Percentiles rank a stretch among this genome's conserved stretches.
These are phyloP conservation scores for Stylosanthes scabra DNA, from an alignment of 331 rosid species.

Conservation along the genomic window DNA sequence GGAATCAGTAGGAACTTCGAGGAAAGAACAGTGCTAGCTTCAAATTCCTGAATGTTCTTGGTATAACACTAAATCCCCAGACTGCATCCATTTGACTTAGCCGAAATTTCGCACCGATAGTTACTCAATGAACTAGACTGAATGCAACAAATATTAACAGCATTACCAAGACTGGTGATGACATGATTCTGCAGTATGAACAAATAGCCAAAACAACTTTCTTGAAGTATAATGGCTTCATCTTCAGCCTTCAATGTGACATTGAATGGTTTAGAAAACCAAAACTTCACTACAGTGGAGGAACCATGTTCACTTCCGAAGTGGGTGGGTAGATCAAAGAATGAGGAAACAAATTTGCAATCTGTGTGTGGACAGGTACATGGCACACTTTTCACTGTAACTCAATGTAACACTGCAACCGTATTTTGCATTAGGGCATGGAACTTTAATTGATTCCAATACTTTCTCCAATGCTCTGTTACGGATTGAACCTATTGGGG, in stretches of 20 bases:
- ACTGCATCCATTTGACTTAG: constrained; percentile 31
- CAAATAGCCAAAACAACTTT: no score
- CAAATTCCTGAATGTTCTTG: constrained; percentile 25
- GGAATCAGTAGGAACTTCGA: constrained; percentile 54
- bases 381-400: constrained; percentile 46
- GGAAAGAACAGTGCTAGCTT: constrained; percentile 5
- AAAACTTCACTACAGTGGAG: constrained; percentile 28
- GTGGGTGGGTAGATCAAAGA: constrained; percentile 45
- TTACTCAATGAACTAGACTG: constrained; percentile 36
- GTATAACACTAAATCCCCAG: constrained; percentile 43
- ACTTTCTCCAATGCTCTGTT: constrained; percentile 67
- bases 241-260: constrained; percentile 19
- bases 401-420: constrained; percentile 56
- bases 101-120: constrained; percentile 45
- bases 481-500: constrained; percentile 54
- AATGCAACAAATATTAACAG: constrained; percentile 46
- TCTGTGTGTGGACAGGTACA: constrained; percentile 56
- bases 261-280: constrained; percentile 37
- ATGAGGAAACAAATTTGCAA: constrained; percentile 48
- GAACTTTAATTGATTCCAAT: constrained; percentile 52
- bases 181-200: constrained; percentile 39
- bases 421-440: constrained; percentile 51
- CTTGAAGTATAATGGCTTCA: no score
- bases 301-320: constrained; percentile 37
- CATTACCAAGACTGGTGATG: constrained; percentile 46